Evolutionary conservation across 164 flowering plant species (phyloP).

Genomic region (Kingdonia uniflora): DNA sequence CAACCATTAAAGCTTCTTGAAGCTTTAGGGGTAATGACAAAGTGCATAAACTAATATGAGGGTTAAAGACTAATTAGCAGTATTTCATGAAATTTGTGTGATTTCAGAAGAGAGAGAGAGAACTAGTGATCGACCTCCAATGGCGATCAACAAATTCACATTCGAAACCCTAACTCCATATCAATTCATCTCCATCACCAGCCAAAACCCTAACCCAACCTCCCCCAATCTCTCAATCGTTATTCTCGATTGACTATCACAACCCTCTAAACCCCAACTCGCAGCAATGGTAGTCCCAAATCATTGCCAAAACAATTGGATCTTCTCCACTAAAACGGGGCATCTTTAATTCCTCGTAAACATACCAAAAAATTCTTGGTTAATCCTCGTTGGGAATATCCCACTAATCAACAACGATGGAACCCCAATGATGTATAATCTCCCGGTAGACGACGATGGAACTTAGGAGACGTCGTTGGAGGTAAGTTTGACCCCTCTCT

Average conservation of each 20-base stretch:
- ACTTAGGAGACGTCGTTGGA: conserved; percentile 23
- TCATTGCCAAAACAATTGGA: conserved; percentile 72
- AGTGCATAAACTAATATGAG: no score
- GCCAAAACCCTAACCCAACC: no score
- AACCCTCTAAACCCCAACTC: conserved; percentile 18
- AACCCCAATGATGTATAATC: no score
- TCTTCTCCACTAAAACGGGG: conserved; percentile 67
- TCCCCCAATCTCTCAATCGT: conserved; percentile 49
- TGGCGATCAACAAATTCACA: no score
- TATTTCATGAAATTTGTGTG: no score
- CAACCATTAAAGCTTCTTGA: no score
- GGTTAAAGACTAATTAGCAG: no score
- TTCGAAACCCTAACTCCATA: conserved; percentile 61
- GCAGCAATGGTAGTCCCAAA: conserved; percentile 78
- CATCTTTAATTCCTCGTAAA: conserved; percentile 59
- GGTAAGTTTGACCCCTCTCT: conserved; percentile 31
- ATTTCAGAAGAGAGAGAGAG: no score
- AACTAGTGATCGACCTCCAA: no score
- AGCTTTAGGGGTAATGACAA: no score
- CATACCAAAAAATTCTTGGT: conserved; percentile 48
- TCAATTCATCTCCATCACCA: conserved; percentile 62
- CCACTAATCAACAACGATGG: no score
- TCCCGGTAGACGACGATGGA: no score
- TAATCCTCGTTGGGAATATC: conserved; percentile 48
- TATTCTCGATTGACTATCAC: conserved; percentile 49